Evolutionary conservation across 805 yeast genomes (phyloP).

Genomic region (Blastobotrys muscicola): DNA sequence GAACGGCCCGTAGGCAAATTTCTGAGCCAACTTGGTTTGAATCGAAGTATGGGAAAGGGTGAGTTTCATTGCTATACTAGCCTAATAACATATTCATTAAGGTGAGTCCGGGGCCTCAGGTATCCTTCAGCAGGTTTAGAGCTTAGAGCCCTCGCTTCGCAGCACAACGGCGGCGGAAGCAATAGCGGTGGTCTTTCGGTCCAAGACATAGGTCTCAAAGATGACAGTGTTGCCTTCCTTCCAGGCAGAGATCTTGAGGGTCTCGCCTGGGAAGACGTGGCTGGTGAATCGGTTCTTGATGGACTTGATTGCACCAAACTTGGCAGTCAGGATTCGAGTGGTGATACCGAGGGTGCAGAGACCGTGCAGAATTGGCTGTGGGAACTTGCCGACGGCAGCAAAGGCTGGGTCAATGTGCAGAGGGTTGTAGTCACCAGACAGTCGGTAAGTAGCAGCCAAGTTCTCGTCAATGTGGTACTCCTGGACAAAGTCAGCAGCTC

Average conservation of each 20-base stretch:
- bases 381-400: slow-evolving; percentile 81
- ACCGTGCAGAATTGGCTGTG: slow-evolving; percentile 86
- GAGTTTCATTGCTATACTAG: not conserved
- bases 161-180: slow-evolving; percentile 79
- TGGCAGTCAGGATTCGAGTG: slow-evolving; percentile 64
- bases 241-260: slow-evolving; percentile 77
- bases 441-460: slow-evolving; percentile 83
- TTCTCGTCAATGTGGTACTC: slow-evolving; percentile 52
- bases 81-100: not conserved
- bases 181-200: slow-evolving; percentile 69
- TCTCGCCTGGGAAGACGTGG: slow-evolving; percentile 92
- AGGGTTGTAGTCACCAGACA: slow-evolving; percentile 92
- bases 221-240: slow-evolving; percentile 57
- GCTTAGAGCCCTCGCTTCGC: slow-evolving; percentile 18
- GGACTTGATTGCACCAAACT: slow-evolving; percentile 74
- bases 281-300: slow-evolving; percentile 85
- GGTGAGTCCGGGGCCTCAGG: not conserved
- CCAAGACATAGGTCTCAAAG: slow-evolving; percentile 76
- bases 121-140: slow-evolving; percentile 8
- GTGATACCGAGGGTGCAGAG: slow-evolving; percentile 79
- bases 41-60: not conserved
- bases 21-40: too few relatives aligned
- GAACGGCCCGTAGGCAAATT: too few relatives aligned
- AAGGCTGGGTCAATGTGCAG: slow-evolving; percentile 87
- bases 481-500: slow-evolving; percentile 56